A percentile compares a stretch with the other conserved stretches of the same genome.
These are phyloP conservation scores for Cutaneotrichosporon dermatis DNA, from an alignment of 1,284 basidiomycete species.

Conservation along the genomic window DNA sequence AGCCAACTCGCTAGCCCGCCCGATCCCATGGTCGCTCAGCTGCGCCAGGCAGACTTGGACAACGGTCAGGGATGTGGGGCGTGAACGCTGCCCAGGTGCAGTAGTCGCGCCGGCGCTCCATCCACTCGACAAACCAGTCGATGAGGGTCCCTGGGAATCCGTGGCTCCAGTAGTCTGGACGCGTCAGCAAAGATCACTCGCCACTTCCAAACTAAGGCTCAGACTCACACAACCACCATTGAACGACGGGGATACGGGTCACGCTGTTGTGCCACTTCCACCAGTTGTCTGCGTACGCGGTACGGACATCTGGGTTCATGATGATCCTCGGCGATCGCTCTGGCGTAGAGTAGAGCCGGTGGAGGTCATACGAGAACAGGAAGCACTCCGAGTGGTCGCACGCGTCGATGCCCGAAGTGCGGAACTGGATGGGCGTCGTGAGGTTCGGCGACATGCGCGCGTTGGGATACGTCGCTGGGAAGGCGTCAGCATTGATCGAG, in stretches of 20 bases:
- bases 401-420: conserved; percentile 48
- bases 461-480: conserved; percentile 35
- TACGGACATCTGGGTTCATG: conserved; percentile 53
- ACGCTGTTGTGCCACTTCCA: conserved; percentile 55
- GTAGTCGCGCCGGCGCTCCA: conserved; percentile 23
- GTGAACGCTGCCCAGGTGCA: conserved; percentile 34
- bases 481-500: background rate
- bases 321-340: conserved; percentile 47
- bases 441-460: conserved; percentile 40
- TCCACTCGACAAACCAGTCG: conserved; percentile 30
- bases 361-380: conserved; percentile 57
- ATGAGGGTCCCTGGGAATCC: conserved; percentile 20
- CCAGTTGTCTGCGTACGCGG: conserved; percentile 49
- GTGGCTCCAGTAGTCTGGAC: conserved; percentile 27
- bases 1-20: too few species aligned
- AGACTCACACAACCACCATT: conserved; percentile 51
- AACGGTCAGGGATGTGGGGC: conserved; percentile 21
- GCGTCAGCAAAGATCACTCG: background rate
- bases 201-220: too few species aligned
- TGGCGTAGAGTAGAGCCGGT: conserved; percentile 51
- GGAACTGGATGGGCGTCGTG: conserved; percentile 53
- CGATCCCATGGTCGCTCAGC: background rate
- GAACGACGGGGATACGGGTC: conserved; percentile 50
- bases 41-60: conserved; percentile 25
- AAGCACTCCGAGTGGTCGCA: conserved; percentile 59